A percentile compares a stretch with the other conserved stretches of the same genome.
phyloP scores from a whole-genome alignment of 257 asterid species.

The Salvia miltiorrhiza region DNA sequence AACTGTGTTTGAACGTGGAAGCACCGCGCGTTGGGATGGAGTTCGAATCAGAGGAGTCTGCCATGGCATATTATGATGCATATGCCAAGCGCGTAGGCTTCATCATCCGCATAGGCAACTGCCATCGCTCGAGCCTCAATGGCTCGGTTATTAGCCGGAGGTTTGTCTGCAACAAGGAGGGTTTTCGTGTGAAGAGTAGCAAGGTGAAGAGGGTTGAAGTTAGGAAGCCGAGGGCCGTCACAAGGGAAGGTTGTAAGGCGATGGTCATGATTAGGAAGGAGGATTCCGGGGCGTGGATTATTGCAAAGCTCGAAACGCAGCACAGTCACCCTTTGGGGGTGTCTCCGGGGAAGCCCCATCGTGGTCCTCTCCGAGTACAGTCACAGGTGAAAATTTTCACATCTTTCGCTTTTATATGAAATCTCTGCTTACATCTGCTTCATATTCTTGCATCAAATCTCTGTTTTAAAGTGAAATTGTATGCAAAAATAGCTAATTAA shows the following conservation, averaged over 20 bases:
- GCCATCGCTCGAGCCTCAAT: constrained; percentile 50
- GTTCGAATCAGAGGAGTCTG: constrained; percentile 47
- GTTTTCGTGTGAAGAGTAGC: constrained; percentile 37
- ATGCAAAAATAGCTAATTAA: background rate
- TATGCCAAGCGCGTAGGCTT: constrained; percentile 47
- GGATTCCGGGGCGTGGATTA: constrained; percentile 39
- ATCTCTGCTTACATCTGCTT: background rate
- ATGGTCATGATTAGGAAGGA: constrained; percentile 47
- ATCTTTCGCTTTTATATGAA: background rate
- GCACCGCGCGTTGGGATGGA: constrained; percentile 50
- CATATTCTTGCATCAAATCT: background rate
- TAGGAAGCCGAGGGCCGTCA: constrained; percentile 39
- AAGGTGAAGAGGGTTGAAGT: constrained; percentile 32
- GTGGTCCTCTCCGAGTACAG: background rate
- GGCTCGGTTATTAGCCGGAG: constrained; percentile 44
- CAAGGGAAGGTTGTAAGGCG: constrained; percentile 59
- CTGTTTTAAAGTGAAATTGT: background rate
- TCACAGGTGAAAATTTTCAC: constrained; percentile 22
- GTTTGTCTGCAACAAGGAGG: constrained; percentile 52
- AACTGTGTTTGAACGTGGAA: constrained; percentile 17
- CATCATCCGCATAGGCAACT: constrained; percentile 48
- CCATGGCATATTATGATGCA: constrained; percentile 42
- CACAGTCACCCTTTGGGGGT: constrained; percentile 25
- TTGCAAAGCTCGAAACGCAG: constrained; percentile 35
- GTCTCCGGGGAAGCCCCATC: constrained; percentile 5